Evolutionary conservation across 2,329 filamentous ascomycete genomes (phyloP).

Genomic region (Apiospora malaysiana): DNA sequence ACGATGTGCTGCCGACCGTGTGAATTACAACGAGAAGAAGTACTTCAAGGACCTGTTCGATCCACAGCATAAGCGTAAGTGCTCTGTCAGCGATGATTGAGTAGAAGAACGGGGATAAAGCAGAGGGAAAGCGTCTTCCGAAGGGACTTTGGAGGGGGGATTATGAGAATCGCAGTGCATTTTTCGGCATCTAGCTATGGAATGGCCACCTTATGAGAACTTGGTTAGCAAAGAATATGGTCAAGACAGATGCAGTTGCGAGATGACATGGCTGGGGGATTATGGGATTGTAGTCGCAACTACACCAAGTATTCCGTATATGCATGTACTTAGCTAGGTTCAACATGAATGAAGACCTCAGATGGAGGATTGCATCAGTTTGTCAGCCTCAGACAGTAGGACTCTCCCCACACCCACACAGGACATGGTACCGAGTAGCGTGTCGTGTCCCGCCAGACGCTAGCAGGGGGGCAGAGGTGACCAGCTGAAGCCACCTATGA

Average conservation of each 20-base stretch:
- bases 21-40: not conserved
- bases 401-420: not conserved
- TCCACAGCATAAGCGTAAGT: too few species aligned
- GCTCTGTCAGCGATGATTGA: too few species aligned
- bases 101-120: too few species aligned
- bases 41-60: not conserved
- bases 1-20: not conserved
- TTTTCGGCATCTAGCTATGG: too few species aligned
- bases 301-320: not conserved
- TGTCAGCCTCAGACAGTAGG: not conserved
- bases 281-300: not conserved
- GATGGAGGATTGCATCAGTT: conserved; percentile 3
- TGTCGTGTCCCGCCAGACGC: not conserved
- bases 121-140: too few species aligned
- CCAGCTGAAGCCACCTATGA: conserved; percentile 26
- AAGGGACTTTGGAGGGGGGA: too few species aligned
- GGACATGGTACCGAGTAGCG: too few species aligned
- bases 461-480: not conserved
- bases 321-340: not conserved
- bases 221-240: too few species aligned
- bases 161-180: too few species aligned
- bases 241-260: too few species aligned
- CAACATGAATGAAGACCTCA: not conserved
- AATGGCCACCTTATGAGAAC: too few species aligned
- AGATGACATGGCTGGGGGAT: too few species aligned